These are phyloP conservation scores for Caryopteris hybrid DNA, from an alignment of 305 asterid genomes.

Conservation along the genomic window DNA sequence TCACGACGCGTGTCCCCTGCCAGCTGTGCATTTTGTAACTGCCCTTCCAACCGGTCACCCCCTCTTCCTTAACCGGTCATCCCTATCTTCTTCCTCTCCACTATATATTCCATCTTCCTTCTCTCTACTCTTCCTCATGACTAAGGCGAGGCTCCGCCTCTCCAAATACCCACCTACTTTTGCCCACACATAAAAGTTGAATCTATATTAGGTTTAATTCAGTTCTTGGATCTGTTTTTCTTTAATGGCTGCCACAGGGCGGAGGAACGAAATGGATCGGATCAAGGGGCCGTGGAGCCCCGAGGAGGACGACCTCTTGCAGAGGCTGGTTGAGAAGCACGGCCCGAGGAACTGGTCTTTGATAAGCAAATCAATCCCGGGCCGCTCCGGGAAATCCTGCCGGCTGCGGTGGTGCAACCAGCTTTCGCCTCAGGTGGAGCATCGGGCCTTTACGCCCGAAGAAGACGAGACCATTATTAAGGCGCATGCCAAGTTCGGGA, in stretches of 20 bases:
- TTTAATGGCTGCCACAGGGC: constrained; percentile 20
- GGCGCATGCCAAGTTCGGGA: constrained; percentile 35
- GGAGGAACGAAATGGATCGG: constrained; percentile 28
- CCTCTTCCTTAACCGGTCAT: constrained; percentile 33
- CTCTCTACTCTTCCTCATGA: constrained; percentile 7
- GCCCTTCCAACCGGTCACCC: constrained; percentile 23
- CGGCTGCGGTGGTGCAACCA: constrained; percentile 50
- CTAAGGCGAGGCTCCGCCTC: constrained; percentile 38
- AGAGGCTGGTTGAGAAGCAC: constrained; percentile 34
- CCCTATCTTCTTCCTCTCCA: constrained; percentile 29
- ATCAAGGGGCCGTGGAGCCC: constrained; percentile 51
- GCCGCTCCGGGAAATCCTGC: constrained; percentile 43
- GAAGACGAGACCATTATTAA: constrained; percentile 36
- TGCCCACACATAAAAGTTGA: not conserved
- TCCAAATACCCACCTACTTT: not conserved
- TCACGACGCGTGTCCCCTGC: constrained; percentile 51
- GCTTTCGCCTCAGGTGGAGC: too few relatives aligned
- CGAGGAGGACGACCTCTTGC: constrained; percentile 29
- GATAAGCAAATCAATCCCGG: constrained; percentile 40
- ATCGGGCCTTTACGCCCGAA: constrained; percentile 34
- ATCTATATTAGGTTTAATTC: too few relatives aligned
- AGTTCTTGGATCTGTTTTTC: not conserved
- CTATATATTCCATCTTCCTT: constrained; percentile 26
- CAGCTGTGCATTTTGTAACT: constrained; percentile 58
- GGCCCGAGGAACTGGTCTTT: constrained; percentile 45